Evolutionary conservation across 106 monocot species (phyloP), one percentile per base, ranked within the genome.

Genomic region (Allium fistulosum): DNA sequence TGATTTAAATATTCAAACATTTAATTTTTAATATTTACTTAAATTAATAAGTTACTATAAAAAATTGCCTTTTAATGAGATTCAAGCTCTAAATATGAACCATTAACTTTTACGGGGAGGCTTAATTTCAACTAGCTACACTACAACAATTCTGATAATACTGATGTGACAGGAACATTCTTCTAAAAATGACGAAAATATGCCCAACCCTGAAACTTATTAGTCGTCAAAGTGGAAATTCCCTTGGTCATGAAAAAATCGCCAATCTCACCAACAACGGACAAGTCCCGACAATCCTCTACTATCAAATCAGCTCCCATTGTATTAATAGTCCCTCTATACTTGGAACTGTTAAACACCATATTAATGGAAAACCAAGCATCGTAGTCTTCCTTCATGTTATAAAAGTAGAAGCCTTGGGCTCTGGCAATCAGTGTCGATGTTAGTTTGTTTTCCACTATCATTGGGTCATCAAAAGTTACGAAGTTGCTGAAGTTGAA

Each of bases 151-250:
- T 2, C 17, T 48, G n/a, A 8, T 49, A 49, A 65, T 65, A 7
- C 64, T 65, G 17, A 46, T 65, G 48, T 65, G 9, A 58, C 85
- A 97, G 92, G 92, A 81, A 18, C 88, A 97, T n/a, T n/a, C n/a
- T n/a, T n/a, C n/a, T n/a, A n/a, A n/a, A n/a, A n/a, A n/a, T n/a
- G n/a, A n/a, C 58, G 45, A 46, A 70, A 70, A 16, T 70, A 58
- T 14, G 45, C 59, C 6, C 4, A 11, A 8, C 58, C 58, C 47
- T 70, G 8, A 14, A 57, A 37, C 0, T 57, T 48, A 45, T 69
- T 47, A 2, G 56, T 69, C 28, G 58, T 55, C 10, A 69, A 58
- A 7, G 57, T 69, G 8, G 57, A 14, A 28, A 69, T n/a, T 15
- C 70, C 70, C 58, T 59, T 70, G 10, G 70, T 14, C 70, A 70